These are phyloP conservation scores for Chytriomyces sp. DNA, from an alignment of 192 early-diverging fungal species.

Conservation along the genomic window DNA sequence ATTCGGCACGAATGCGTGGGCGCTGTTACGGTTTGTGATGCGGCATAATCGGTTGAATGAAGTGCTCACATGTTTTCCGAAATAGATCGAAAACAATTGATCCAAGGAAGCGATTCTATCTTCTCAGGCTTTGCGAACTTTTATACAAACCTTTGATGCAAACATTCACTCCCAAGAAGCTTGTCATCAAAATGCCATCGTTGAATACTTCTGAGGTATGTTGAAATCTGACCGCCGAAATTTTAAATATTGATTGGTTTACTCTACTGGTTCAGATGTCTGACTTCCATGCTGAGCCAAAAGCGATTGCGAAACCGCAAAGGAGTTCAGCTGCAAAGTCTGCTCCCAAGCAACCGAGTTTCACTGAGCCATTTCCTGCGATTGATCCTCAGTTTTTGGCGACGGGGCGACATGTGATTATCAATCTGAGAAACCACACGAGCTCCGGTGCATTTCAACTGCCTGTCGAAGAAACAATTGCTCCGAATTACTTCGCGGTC, in stretches of 20 bases:
- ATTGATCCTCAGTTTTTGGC: slow-evolving; percentile 47
- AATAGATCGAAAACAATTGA: slow-evolving; percentile 44
- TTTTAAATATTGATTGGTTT: too few relatives aligned
- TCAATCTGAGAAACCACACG: slow-evolving; percentile 40
- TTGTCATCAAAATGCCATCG: slow-evolving; percentile 58
- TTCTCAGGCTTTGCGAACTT: slow-evolving; percentile 68
- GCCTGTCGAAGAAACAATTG: slow-evolving; percentile 45
- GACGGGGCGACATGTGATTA: slow-evolving; percentile 24
- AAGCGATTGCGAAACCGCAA: neutral
- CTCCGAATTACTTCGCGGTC: slow-evolving; percentile 41
- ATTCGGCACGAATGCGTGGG: neutral
- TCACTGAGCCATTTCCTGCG: slow-evolving; percentile 30
- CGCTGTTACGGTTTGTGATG: neutral
- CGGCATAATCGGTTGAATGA: neutral
- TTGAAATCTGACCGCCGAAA: neutral
- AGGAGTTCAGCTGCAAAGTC: neutral
- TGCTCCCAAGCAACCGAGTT: slow-evolving; percentile 20
- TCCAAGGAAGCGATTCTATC: slow-evolving; percentile 60
- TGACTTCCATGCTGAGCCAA: slow-evolving; percentile 3
- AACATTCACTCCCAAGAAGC: slow-evolving; percentile 38
- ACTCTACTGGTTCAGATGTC: neutral
- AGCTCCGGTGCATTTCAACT: slow-evolving; percentile 42
- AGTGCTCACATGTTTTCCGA: neutral
- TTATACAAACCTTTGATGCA: slow-evolving; percentile 57
- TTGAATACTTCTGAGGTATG: slow-evolving; percentile 15